These are phyloP conservation scores for Ustilago vetiveriae DNA, from an alignment of 1,284 basidiomycete genomes.

Conservation along the genomic window DNA sequence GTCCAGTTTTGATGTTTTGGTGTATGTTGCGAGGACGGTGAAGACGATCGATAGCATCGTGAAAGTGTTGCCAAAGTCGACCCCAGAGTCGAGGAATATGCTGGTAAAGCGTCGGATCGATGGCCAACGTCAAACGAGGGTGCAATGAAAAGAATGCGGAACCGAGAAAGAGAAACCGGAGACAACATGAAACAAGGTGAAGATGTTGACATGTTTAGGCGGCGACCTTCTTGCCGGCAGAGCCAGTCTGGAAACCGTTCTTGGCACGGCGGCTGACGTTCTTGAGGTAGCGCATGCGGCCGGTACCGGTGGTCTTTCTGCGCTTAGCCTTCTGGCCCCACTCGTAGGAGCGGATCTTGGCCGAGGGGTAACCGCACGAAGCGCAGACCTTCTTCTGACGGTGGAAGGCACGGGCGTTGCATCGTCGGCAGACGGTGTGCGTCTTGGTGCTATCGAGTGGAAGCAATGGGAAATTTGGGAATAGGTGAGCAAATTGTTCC, in stretches of 20 bases:
- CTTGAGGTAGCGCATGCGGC: constrained; percentile 95
- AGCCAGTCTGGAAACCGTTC: constrained; percentile 80
- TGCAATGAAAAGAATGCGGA: constrained; percentile 19
- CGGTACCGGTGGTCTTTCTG: constrained; percentile 96
- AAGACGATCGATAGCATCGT: background rate
- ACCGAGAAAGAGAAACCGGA: constrained; percentile 9
- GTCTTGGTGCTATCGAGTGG: constrained; percentile 83
- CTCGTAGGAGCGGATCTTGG: constrained; percentile 94
- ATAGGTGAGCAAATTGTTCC: constrained; percentile 24
- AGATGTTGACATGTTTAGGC: constrained; percentile 45
- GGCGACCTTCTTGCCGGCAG: constrained; percentile 61
- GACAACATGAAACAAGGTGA: constrained; percentile 5
- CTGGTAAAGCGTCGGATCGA: constrained; percentile 16
- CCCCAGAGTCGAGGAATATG: constrained; percentile 8
- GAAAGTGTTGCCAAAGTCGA: constrained; percentile 1
- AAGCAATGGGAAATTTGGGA: background rate
- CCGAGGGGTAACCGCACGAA: constrained; percentile 94
- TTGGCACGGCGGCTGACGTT: constrained; percentile 71
- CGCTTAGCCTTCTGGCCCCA: constrained; percentile 99
- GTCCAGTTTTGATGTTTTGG: constrained; percentile 10
- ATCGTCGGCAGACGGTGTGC: constrained; percentile 84
- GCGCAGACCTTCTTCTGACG: constrained; percentile 97
- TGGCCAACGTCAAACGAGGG: constrained; percentile 17
- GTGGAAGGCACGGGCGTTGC: constrained; percentile 92
- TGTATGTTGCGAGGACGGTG: background rate